phyloP scores from a whole-genome alignment of 2,329 filamentous ascomycete genomes.

The Microdochium bolleyi region DNA sequence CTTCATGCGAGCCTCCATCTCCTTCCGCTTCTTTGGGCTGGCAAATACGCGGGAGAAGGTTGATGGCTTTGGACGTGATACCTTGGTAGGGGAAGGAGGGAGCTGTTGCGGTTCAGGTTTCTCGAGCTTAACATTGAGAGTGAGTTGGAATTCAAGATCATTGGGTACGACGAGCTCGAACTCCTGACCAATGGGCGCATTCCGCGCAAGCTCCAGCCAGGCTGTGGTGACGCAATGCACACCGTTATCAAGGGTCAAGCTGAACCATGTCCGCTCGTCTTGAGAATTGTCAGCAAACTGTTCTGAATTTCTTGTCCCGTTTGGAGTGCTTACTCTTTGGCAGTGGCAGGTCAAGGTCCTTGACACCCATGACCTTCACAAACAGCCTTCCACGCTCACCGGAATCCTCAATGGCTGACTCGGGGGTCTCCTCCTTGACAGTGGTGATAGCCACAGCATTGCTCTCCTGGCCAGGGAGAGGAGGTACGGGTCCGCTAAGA shows the following conservation, averaged over 20 bases:
- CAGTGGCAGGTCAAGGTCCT: slow-evolving; percentile 86
- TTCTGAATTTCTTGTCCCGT: slow-evolving; percentile 5
- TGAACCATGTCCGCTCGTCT: slow-evolving; percentile 92
- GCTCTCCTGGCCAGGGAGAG: slow-evolving; percentile 81
- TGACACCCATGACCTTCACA: slow-evolving; percentile 97
- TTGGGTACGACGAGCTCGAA: slow-evolving; percentile 96
- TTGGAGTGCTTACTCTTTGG: slow-evolving; percentile 65
- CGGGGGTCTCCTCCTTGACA: slow-evolving; percentile 58
- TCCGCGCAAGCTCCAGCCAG: slow-evolving; percentile 86
- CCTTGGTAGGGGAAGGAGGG: slow-evolving; percentile 53
- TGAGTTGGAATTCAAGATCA: slow-evolving; percentile 97
- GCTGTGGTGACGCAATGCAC: slow-evolving; percentile 96
- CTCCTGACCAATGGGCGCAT: slow-evolving; percentile 92
- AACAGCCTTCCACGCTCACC: slow-evolving; percentile 87
- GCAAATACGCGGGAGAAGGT: slow-evolving; percentile 89
- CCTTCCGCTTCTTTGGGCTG: slow-evolving; percentile 94
- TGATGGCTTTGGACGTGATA: slow-evolving; percentile 65
- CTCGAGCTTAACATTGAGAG: slow-evolving; percentile 88
- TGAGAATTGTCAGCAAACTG: slow-evolving; percentile 9
- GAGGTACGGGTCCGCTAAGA: slow-evolving; percentile 61
- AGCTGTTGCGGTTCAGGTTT: slow-evolving; percentile 59
- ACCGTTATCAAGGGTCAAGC: slow-evolving; percentile 94
- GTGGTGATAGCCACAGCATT: slow-evolving; percentile 60
- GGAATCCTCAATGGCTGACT: slow-evolving; percentile 61
- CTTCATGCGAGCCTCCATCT: slow-evolving; percentile 76